Evolutionary conservation across 176 grass and related monocot genomes (phyloP), one percentile per base, ranked within the genome.

Genomic region (Zoysia pacifica): DNA sequence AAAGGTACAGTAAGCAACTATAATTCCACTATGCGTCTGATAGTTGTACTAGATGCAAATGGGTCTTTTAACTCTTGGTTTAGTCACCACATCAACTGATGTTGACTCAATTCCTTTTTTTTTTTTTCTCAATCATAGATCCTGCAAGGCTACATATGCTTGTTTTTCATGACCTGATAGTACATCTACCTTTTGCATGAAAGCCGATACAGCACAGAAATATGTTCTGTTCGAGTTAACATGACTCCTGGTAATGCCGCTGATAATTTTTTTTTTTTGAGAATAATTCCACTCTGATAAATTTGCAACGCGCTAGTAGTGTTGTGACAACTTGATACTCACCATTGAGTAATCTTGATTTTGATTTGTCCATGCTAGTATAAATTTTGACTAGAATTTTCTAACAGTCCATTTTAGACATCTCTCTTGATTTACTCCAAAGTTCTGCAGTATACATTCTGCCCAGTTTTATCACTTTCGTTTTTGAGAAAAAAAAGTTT

Each of bases 161-260:
- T 69, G n/a, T 12, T 75, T 82, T 79, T 36, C 11, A 36, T 18
- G 56, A 72, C 66, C 47, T 60, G 7, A 70, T 65, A 46, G 63
- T 79, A 68, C 20, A 66, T 43, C 74, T 67, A 59, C 71, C 64
- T 53, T 85, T 88, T 55, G 47, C 28, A 38, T 70, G 59, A 69
- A 69, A 80, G 63, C 55, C 49, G 13, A 84, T 9, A 74, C 20
- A 14, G 3, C 70, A 71, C n/a, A 84, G 48, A 69, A 48, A 35
- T 55, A 74, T 83, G 46, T 9, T 69, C 12, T 28, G 28, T 28
- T 28, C 28, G 28, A 28, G 55, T 88, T 55, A 84, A 62, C 47
- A 28, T 54, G 8, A 74, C 69, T 80, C 48, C 28, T 28, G 28
- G 28, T 28, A 28, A 28, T 28, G 28, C 28, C 28, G 0, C 39